These are phyloP conservation scores for Kwoniella newhampshirensis DNA, from an alignment of 768 basidiomycete species.

Conservation along the genomic window DNA sequence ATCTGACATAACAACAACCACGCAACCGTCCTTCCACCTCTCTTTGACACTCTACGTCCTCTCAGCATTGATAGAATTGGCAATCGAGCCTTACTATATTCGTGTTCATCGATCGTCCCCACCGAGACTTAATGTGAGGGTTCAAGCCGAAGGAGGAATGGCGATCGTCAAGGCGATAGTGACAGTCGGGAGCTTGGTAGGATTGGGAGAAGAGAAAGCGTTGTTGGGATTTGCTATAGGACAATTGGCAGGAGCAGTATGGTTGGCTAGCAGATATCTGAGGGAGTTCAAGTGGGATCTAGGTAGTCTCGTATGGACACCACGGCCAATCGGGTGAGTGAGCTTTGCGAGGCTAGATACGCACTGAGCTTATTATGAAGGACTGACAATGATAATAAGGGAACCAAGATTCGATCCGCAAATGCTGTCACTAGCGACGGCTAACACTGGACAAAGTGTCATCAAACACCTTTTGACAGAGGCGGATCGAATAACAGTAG, in stretches of 20 bases:
- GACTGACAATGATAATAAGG: not conserved
- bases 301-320: slow-evolving; percentile 14
- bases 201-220: slow-evolving; percentile 53
- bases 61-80: slow-evolving; percentile 73
- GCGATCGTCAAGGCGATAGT: slow-evolving; percentile 70
- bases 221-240: slow-evolving; percentile 83
- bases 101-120: slow-evolving; percentile 63
- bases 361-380: not conserved
- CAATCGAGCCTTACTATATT: slow-evolving; percentile 80
- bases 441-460: slow-evolving; percentile 83
- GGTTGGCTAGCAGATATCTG: slow-evolving; percentile 63
- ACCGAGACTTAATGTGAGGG: slow-evolving; percentile 67
- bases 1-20: slow-evolving; percentile 60
- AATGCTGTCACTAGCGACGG: slow-evolving; percentile 66
- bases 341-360: not conserved
- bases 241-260: slow-evolving; percentile 70
- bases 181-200: slow-evolving; percentile 67
- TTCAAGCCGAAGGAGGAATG: slow-evolving; percentile 81
- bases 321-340: slow-evolving; percentile 7
- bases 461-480: slow-evolving; percentile 95
- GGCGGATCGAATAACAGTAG: slow-evolving; percentile 86
- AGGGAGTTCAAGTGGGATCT: slow-evolving; percentile 39
- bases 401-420: slow-evolving; percentile 35
- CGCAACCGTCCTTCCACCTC: slow-evolving; percentile 65
- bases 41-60: slow-evolving; percentile 70